Evolutionary conservation across 23 red algal species (phyloP), one percentile per base, ranked within the genome.

Genomic region (Cyanidioschyzon merolae): DNA sequence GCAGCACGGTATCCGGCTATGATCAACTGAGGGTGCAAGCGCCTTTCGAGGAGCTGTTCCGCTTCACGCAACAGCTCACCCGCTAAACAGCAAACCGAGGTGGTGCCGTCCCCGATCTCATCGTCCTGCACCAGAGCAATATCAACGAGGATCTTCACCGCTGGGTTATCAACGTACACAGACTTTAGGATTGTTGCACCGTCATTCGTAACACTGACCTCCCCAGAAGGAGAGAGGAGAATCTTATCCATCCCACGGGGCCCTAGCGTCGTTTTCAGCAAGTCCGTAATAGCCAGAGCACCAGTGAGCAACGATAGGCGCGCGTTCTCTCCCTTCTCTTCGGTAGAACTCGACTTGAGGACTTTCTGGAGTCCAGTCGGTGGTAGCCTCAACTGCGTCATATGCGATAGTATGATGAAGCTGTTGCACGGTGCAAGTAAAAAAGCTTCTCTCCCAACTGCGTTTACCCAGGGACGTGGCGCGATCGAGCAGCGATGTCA

Each of bases 181-280:
- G 77, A 80, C 21, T 80, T 76, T 15, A 98, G 63, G 79, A 98
- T 98, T 1, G 94, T 98, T 59, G 94, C 94, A 34, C 94, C 94
- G 58, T 98, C 94, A 45, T 98, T 98, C 15, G 94, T 98, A 0
- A 98, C 89, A 34, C 80, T 88, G 26, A 98, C 81, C 68, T 89
- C 86, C 41, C 88, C 88, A 7, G 83, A 82, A 26, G 88, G 77
- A 1, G 88, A 92, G 40, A 88, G 88, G 21, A 98, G 88, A 41
- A 98, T 98, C 40, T 98, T 98, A 68, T 98, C 94, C 94, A 91
- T 91, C 1, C 94, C 94, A 74, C 86, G 82, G 7, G 90, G 79
- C 18, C 85, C 79, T 45, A 96, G 80, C 0, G 94, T 98, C 7
- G 94, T 98, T 50, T 89, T 91, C 35, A 98, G 79, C 36, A 98